Evolutionary conservation across 208 protist genomes (phyloP).

Genomic region (Crithidia mellificae): DNA sequence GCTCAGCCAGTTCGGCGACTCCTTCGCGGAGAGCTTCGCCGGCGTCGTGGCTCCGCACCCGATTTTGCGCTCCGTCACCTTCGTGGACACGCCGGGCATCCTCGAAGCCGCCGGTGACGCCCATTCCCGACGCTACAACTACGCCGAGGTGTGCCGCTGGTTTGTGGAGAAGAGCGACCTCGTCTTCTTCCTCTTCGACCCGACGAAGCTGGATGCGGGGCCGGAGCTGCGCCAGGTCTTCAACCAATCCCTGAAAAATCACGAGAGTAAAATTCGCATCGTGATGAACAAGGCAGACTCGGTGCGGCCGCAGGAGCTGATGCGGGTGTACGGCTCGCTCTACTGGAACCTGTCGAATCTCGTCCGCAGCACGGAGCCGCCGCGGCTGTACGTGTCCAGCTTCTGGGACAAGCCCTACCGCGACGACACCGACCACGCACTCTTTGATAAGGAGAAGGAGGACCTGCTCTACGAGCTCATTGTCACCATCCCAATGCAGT

Average conservation of each 20-base stretch:
- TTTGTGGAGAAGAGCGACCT: constrained; percentile 95
- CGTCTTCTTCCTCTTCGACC: constrained; percentile 97
- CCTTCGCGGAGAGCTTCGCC: constrained; percentile 88
- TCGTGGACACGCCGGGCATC: constrained; percentile 97
- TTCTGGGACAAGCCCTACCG: constrained; percentile 95
- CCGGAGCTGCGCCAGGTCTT: constrained; percentile 76
- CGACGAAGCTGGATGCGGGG: constrained; percentile 96
- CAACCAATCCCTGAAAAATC: constrained; percentile 62
- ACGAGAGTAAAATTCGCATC: constrained; percentile 96
- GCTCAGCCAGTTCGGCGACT: constrained; percentile 85
- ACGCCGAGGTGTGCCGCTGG: constrained; percentile 85
- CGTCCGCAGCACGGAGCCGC: constrained; percentile 94
- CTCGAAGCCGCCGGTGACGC: constrained; percentile 89
- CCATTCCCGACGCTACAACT: constrained; percentile 76
- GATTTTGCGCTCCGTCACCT: constrained; percentile 90
- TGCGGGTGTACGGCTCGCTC: constrained; percentile 97
- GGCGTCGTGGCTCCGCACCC: constrained; percentile 75
- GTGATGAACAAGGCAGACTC: constrained; percentile 98
- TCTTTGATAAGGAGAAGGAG: constrained; percentile 89
- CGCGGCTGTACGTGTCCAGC: constrained; percentile 95
- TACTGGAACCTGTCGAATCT: constrained; percentile 97
- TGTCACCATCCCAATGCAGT: constrained; percentile 81
- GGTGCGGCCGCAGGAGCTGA: constrained; percentile 92
- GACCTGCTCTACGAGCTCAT: constrained; percentile 89
- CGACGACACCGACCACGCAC: constrained; percentile 64